These are phyloP conservation scores for Cruciata laevipes DNA, from an alignment of 257 asterid genomes.

Conservation along the genomic window DNA sequence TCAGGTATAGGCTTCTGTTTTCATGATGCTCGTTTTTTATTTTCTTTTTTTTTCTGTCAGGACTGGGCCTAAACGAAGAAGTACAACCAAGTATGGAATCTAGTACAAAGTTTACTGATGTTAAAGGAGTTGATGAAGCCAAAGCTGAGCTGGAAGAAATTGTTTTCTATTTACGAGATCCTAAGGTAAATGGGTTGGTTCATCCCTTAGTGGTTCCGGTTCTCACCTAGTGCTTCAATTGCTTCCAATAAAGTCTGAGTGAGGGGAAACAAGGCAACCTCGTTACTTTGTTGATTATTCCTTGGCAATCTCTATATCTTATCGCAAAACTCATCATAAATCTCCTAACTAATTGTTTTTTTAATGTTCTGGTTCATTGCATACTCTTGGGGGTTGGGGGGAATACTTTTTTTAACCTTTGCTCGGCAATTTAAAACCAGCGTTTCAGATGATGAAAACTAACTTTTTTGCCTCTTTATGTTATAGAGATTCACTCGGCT, in stretches of 20 bases:
- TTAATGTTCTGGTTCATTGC: not conserved
- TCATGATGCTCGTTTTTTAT: slow-evolving; percentile 14
- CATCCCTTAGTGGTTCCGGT: not conserved
- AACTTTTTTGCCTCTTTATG: slow-evolving; percentile 22
- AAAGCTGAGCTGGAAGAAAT: slow-evolving; percentile 91
- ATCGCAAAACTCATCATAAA: not conserved
- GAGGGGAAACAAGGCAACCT: too few relatives aligned
- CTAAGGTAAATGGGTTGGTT: slow-evolving; percentile 51
- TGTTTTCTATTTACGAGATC: slow-evolving; percentile 96
- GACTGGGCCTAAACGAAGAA: slow-evolving; percentile 85
- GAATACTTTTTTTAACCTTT: not conserved
- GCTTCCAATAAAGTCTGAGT: not conserved
- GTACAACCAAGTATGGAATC: slow-evolving; percentile 83
- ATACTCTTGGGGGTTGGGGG: not conserved
- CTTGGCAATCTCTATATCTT: not conserved
- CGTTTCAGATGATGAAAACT: not conserved
- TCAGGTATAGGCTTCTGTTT: slow-evolving; percentile 6
- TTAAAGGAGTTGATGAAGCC: slow-evolving; percentile 98
- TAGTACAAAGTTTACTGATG: slow-evolving; percentile 75
- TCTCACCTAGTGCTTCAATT: not conserved
- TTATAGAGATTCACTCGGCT: slow-evolving; percentile 86
- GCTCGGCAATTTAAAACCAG: not conserved
- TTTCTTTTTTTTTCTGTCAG: slow-evolving; percentile 24
- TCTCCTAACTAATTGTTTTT: not conserved
- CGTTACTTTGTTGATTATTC: not conserved